Conservation (phyloP, 2,329 filamentous ascomycete genomes). For the Aspergillus floridensis region DNA sequence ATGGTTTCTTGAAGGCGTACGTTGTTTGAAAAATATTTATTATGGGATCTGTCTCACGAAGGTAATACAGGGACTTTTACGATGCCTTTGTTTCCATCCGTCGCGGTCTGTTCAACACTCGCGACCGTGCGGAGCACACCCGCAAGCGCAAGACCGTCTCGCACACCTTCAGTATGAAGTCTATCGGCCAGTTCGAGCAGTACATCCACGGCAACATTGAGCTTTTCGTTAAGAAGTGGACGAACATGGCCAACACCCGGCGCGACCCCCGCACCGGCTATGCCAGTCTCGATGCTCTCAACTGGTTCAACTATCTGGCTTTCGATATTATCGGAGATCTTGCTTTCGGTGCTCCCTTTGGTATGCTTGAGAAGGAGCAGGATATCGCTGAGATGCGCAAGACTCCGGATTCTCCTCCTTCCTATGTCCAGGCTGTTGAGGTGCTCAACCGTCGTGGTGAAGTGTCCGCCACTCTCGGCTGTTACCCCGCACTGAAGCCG, state of each 20-base stretch:
- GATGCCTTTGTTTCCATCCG: conserved; percentile 87
- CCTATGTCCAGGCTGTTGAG: conserved; percentile 76
- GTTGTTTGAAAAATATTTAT: conserved; percentile 24
- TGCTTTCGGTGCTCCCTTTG: conserved; percentile 74
- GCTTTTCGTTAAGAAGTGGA: conserved; percentile 70
- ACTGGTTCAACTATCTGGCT: conserved; percentile 74
- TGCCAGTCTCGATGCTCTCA: conserved; percentile 68
- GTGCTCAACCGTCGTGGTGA: conserved; percentile 86
- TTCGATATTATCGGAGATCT: conserved; percentile 60
- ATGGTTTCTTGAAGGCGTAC: conserved; percentile 70
- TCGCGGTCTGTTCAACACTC: conserved; percentile 84
- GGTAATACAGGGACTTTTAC: conserved; percentile 68
- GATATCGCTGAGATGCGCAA: conserved; percentile 73
- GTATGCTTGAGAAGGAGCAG: conserved; percentile 74
- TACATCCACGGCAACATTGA: conserved; percentile 81
- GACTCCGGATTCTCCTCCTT: conserved; percentile 59
- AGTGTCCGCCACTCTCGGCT: conserved; percentile 77
- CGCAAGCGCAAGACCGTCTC: conserved; percentile 86
- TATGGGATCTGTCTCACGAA: background rate
- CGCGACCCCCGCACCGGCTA: conserved; percentile 51
- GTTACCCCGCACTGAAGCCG: conserved; percentile 69
- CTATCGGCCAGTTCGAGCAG: conserved; percentile 78
- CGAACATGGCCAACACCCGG: conserved; percentile 55
- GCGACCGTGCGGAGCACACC: conserved; percentile 75
- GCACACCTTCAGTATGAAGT: conserved; percentile 82